Base-by-base conservation (phyloP, 768 basidiomycete genomes). In the Pulveroboletus sp. region DNA sequence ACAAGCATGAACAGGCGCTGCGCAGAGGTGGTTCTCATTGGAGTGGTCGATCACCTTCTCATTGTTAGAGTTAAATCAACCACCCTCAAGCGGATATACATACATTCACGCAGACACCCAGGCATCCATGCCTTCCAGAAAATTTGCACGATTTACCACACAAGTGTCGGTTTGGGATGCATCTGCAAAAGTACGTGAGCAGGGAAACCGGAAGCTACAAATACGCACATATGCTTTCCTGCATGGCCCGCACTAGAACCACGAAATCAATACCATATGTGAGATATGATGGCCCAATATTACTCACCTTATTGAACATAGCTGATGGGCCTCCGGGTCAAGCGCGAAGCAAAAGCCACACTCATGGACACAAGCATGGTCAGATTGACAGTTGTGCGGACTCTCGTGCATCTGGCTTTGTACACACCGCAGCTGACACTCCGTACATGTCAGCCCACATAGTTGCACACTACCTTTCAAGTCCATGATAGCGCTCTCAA, bases 101-200 rank as follows among this genome's bases (percentile, higher is more conserved):
- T 27, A 80, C 82, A 67, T 80, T 78, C 5, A 73, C 72, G 50
- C 84, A 85, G 20, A 73, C 60, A 9, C 62, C 65, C 21, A 80
- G 60, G 50, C 84, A 85, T 1, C 84, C 83, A 34, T 64, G 63
- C 45, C 70, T 77, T 27, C 72, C 75, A 4, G 58, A 57, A 11
- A 81, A 65, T 32, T 60, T 58, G 57, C 84, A 85, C 8, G 63
- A 57, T 41, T 75, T 67, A 6, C 81, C 83, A 41, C 82, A 85
- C 19, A 83, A 56, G 66, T 85, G 82, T 24, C 65, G 57, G 29
- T 71, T 73, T 1, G 75, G 69, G 27, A 72, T 64, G 52, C 82
- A 85, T 46, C 82, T 85, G 35, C 13, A 33, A 41, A 37, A 9
- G 24, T 31, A 34, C 0, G 12, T 58, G 2, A 38, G 27, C n/a